Base-by-base conservation (phyloP, 495 filamentous ascomycete genomes). In the Aspergillus sclerotiicarbonarius region DNA sequence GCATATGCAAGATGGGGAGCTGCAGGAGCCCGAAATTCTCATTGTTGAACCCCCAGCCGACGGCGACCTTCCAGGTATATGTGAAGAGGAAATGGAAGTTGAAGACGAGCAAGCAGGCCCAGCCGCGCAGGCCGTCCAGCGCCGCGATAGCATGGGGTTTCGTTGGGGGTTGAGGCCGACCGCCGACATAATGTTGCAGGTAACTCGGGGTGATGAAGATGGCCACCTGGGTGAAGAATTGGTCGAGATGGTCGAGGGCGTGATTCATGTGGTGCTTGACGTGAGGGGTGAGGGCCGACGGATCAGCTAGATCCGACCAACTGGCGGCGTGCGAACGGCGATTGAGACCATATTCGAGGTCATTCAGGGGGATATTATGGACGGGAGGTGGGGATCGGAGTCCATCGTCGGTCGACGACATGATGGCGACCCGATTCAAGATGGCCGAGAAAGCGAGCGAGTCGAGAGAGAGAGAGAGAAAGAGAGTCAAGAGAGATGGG, bases 1-100 rank as follows among this genome's bases (percentile, higher is more conserved):
- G 61, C 55, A 89, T 70, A 49, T 86, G 81, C 4, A 88, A 30
- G 58, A 87, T 79, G 5, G 87, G 87, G 13, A 89, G 70, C 68
- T 89, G 87, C 50, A 86, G 76, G 47, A 85, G 64, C 30, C 78
- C 68, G 57, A 79, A 78, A 49, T 82, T 83, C 32, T 83, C 66
- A 12, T 76, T 74, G 52, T 68, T 70, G 45, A 77, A 77, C 3
- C 77, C 80, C 74, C 77, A 80, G 19, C 77, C 78, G 29, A 76
- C 51, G 4, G 73, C 68, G 32, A 76, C 73, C 51, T 75, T 73
- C 75, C 74, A 76, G 37, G 76, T 78, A 59, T 80, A 81, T 13
- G 73, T 75, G 66, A 80, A 80, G 31, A 80, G 67, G 59, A 81
- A 81, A 58, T 82, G 80, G 61, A 79, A 82, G 50, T 78, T 77